phyloP scores from a whole-genome alignment of 306 rosid genomes.

The Cicer yamashitae region DNA sequence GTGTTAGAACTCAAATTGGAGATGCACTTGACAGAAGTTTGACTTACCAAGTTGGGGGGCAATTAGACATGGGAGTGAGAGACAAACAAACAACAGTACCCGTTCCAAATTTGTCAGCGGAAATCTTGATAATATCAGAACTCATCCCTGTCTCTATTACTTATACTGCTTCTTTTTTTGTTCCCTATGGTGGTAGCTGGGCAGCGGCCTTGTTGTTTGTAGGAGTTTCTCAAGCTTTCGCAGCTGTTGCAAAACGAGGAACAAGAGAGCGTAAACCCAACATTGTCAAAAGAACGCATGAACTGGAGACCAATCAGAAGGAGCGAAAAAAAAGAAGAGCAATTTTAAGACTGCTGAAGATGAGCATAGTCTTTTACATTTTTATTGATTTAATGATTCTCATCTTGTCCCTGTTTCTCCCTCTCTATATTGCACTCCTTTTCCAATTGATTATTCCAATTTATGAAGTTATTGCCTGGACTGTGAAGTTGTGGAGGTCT shows the following conservation, averaged over 20 bases:
- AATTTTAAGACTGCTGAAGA: not conserved
- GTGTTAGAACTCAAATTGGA: not conserved
- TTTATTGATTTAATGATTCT: not conserved
- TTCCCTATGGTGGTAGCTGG: not conserved
- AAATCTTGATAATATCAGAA: not conserved
- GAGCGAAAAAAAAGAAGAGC: not conserved
- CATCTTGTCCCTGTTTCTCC: not conserved
- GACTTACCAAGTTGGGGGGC: constrained; percentile 28
- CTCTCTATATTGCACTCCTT: too few relatives aligned
- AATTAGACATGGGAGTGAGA: not conserved
- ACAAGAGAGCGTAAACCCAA: not conserved
- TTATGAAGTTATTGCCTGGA: not conserved
- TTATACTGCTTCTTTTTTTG: not conserved
- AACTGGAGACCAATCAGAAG: not conserved
- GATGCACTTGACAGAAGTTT: constrained; percentile 15
- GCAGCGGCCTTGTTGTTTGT: not conserved
- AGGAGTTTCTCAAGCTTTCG: too few relatives aligned
- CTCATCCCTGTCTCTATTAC: not conserved
- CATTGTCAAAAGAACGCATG: too few relatives aligned
- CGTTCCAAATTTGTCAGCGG: not conserved
- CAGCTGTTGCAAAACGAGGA: not conserved
- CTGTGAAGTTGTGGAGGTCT: not conserved
- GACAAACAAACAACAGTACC: not conserved
- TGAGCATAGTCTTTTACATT: not conserved
- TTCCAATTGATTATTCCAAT: not conserved